Evolutionary conservation across 2,329 filamentous ascomycete genomes (phyloP).

Genomic region (Ophiostoma australiae): DNA sequence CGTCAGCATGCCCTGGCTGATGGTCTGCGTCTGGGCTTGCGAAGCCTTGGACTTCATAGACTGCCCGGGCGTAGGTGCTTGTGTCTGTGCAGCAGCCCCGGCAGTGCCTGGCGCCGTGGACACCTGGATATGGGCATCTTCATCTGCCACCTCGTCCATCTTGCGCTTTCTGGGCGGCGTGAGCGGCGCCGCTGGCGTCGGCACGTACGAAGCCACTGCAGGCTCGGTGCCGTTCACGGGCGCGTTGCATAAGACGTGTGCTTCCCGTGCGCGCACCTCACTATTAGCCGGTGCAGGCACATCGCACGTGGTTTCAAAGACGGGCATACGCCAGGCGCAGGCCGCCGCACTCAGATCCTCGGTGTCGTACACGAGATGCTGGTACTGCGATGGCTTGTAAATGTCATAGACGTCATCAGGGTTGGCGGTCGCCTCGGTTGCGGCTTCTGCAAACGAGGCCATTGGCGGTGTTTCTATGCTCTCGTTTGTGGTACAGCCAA

Average conservation of each 20-base stretch:
- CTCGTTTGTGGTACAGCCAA: background rate
- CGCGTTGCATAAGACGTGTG: background rate
- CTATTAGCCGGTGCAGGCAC: background rate
- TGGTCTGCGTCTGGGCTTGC: background rate
- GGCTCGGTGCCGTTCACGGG: background rate
- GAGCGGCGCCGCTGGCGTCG: background rate
- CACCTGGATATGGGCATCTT: background rate
- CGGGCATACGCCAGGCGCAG: background rate
- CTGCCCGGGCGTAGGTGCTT: no score
- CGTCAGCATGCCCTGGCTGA: background rate
- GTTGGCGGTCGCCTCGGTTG: background rate
- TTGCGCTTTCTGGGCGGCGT: slow-evolving; percentile 33
- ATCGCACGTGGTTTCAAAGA: background rate
- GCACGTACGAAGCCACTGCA: background rate
- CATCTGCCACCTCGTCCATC: slow-evolving; percentile 31
- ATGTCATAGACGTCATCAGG: background rate
- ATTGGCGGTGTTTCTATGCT: background rate
- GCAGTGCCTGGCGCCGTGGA: background rate
- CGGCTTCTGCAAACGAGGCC: background rate
- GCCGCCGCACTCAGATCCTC: background rate
- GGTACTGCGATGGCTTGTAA: background rate
- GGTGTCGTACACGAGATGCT: background rate
- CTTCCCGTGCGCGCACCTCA: background rate
- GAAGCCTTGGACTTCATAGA: background rate
- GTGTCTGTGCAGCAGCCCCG: background rate